Evolutionary conservation across 805 yeast species (phyloP), one percentile per base, ranked within the genome.

Genomic region (Metschnikowia kunwiensis): DNA sequence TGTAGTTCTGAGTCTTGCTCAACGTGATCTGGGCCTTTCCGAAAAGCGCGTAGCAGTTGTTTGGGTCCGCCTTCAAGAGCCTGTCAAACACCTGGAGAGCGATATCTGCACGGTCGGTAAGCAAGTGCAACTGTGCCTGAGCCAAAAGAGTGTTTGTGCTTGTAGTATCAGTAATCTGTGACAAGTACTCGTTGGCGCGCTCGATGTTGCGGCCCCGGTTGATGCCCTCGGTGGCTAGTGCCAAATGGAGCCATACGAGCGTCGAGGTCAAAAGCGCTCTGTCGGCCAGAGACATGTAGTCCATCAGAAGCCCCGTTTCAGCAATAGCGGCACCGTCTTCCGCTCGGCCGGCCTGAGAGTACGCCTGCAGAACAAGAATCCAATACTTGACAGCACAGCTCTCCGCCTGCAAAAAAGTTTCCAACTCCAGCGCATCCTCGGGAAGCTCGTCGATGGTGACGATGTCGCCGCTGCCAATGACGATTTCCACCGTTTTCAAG

Each of bases 371-470:
- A 44, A 89, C 79, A 15, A 82, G 74, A 13, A 86, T 62, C 98
- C 98, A 93, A 62, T 79, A 86, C 54, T 81, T 80, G 36, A 74
- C 69, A 15, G 75, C 78, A 32, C 91, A 81, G 38, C 75, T 77
- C 63, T 93, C 97, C 47, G 84, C 86, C 44, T 84, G 82, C 44
- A 93, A 67, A 44, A 91, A 74, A 18, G 77, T 75, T 46, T 84
- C 78, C 44, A 93, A 70, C 54, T 93, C 97, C 29, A 78, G 72
- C 4, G 96, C 86, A 57, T 91, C 96, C 15, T 86, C 95, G 4
- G 96, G 95, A 38, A 88, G 69, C 54, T 91, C 97, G 23, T 80
- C 78, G 49, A 93, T 77, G 34, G 86, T 82, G 45, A 91, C 96
- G 43, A 86, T 84, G 62, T 88, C 95, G 3, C 72, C 72, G 51